Conservation (phyloP, 345 rosid species). For the Pelargonium nanum region DNA sequence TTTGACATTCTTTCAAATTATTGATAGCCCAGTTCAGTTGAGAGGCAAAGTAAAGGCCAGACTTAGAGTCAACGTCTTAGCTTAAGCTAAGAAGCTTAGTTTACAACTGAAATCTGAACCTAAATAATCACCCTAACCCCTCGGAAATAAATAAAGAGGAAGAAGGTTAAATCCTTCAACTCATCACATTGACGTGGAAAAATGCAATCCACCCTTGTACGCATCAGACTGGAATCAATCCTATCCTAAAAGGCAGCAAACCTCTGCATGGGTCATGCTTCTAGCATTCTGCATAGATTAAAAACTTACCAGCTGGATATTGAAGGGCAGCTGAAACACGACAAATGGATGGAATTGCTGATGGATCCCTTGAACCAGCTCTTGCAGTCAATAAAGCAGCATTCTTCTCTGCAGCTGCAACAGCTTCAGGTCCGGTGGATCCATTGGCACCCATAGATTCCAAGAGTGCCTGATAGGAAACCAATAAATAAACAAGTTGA, state of each 20-base stretch:
- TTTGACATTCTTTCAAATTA: too few relatives aligned
- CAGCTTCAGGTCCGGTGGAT: conserved; percentile 81
- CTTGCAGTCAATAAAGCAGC: conserved; percentile 91
- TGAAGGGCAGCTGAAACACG: conserved; percentile 94
- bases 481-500: too few relatives aligned
- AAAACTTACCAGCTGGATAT: conserved; percentile 75
- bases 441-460: conserved; percentile 86
- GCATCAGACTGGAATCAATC: not conserved
- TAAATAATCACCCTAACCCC: too few relatives aligned
- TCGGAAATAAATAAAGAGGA: too few relatives aligned
- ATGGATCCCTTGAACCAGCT: conserved; percentile 99
- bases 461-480: conserved; percentile 66
- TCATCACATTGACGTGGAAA: not conserved
- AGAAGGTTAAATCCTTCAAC: not conserved
- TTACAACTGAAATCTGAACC: too few relatives aligned
- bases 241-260: conserved; percentile 1
- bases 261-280: conserved; percentile 1
- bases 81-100: too few relatives aligned
- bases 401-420: conserved; percentile 82
- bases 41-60: too few relatives aligned
- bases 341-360: conserved; percentile 94
- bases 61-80: too few relatives aligned
- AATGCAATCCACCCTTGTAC: not conserved
- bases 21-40: too few relatives aligned
- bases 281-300: conserved; percentile 4